Evolutionary conservation across 2,329 filamentous ascomycete genomes (phyloP).

Genomic region (Fusarium setosum): DNA sequence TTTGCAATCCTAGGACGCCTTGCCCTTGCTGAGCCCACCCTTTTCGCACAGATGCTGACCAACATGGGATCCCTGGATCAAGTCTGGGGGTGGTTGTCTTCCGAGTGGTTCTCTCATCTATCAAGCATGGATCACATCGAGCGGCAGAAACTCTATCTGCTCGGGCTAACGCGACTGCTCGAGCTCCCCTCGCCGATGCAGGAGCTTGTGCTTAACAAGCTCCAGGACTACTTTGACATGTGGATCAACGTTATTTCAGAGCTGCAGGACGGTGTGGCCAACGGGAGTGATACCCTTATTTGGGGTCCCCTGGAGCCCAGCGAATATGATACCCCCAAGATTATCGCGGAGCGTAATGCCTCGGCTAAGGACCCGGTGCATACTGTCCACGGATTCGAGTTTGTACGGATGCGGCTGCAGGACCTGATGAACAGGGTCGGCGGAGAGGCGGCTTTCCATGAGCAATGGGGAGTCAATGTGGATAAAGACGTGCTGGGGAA

Average conservation of each 20-base stretch:
- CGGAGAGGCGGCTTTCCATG: conserved; percentile 73
- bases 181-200: conserved; percentile 70
- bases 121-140: conserved; percentile 74
- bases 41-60: conserved; percentile 71
- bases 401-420: conserved; percentile 71
- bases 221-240: conserved; percentile 80
- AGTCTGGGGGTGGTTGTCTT: conserved; percentile 69
- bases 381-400: conserved; percentile 71
- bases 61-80: conserved; percentile 59
- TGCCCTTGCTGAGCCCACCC: conserved; percentile 75
- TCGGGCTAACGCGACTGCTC: conserved; percentile 78
- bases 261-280: conserved; percentile 69
- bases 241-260: conserved; percentile 79
- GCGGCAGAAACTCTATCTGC: conserved; percentile 76
- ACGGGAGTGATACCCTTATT: conserved; percentile 64
- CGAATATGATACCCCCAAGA: conserved; percentile 69
- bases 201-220: conserved; percentile 66
- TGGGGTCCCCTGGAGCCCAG: conserved; percentile 54
- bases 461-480: conserved; percentile 78
- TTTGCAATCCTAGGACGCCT: conserved; percentile 85
- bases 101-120: conserved; percentile 76
- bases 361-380: conserved; percentile 74
- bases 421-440: conserved; percentile 69
- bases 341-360: conserved; percentile 63
- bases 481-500: conserved; percentile 76